Percentiles rank a stretch among this genome's conserved stretches.
Conservation (phyloP, 2,329 filamentous ascomycete genomes). For the Amphichorda felina region DNA sequence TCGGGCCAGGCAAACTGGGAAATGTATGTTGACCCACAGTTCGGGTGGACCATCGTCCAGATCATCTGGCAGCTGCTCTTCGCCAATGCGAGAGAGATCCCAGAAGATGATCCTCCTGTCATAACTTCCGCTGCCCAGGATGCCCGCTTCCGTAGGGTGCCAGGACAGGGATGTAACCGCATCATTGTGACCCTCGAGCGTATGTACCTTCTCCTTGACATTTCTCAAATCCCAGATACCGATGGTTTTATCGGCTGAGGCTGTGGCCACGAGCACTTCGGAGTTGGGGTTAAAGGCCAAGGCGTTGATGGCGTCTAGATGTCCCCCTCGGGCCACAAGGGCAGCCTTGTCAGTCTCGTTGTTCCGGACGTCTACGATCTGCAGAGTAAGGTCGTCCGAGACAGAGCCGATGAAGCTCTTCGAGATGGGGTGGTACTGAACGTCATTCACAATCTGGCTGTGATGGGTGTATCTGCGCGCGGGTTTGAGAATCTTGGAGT, state of each 20-base stretch:
- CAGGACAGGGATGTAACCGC: constrained; percentile 86
- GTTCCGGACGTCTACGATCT: constrained; percentile 79
- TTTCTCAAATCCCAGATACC: constrained; percentile 93
- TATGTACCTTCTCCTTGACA: constrained; percentile 80
- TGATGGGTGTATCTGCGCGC: constrained; percentile 76
- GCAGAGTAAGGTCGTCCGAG: constrained; percentile 87
- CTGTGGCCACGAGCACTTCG: constrained; percentile 85
- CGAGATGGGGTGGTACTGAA: constrained; percentile 86
- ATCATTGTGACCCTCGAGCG: constrained; percentile 77
- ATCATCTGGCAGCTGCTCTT: constrained; percentile 91
- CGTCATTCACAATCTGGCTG: constrained; percentile 86
- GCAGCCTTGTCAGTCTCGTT: constrained; percentile 54
- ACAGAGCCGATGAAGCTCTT: constrained; percentile 81
- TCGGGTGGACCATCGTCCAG: constrained; percentile 91
- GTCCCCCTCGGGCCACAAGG: constrained; percentile 59
- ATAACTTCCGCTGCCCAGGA: constrained; percentile 84
- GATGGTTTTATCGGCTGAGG: constrained; percentile 89
- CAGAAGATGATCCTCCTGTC: constrained; percentile 92
- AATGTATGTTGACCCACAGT: constrained; percentile 47
- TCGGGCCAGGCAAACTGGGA: neutral
- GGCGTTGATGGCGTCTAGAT: constrained; percentile 90
- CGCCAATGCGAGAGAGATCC: constrained; percentile 84
- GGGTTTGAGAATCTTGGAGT: constrained; percentile 59
- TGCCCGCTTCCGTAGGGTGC: constrained; percentile 83
- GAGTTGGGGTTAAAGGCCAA: constrained; percentile 85